Evolutionary conservation across 305 asterid species (phyloP), one percentile per base, ranked within the genome.

Genomic region (Coffea humblotiana): DNA sequence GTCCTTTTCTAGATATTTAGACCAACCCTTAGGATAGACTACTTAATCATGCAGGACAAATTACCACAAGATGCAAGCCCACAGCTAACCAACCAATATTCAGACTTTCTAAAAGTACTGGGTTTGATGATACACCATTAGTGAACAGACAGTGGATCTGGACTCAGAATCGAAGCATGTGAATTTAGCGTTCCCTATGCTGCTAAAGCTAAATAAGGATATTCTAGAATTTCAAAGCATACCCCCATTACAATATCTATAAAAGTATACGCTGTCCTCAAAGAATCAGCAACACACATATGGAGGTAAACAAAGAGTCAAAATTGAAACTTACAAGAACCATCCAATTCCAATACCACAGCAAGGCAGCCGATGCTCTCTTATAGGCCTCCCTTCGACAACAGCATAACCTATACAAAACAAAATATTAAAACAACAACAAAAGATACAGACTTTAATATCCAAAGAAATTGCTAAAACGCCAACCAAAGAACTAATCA

Each of bases 271-370:
- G 10, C 27, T 48, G 18, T 47, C 3, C 10, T 71, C 76, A 32
- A 18, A 63, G 32, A 67, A 71, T 3, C 29, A 77, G 27, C 49
- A 71, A 60, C 54, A 37, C 7, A 58, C 12, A 29, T 1, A 32
- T n/a, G 73, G 51, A n/a, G 80, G 65, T 47, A 51, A 51, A 11
- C 32, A 56, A 58, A 43, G 68, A 74, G 23, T 32, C 32, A 77
- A 65, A 83, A 70, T 67, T 79, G 80, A 74, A 80, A 91, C 98
- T 88, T 87, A 94, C 97, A 94, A 87, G 81, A 87, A 84, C 98
- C 98, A 94, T 60, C 98, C 98, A 78, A 90, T 84, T 75, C 98
- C 98, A 84, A 92, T 82, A 68, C 97, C 97, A 85, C 97, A 93
- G 82, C 97, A 94, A 75, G 98, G 97, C 82, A 94, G 97, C 72